Evolutionary conservation across 2,329 filamentous ascomycete genomes (phyloP).

Genomic region (Penicillium sp.): DNA sequence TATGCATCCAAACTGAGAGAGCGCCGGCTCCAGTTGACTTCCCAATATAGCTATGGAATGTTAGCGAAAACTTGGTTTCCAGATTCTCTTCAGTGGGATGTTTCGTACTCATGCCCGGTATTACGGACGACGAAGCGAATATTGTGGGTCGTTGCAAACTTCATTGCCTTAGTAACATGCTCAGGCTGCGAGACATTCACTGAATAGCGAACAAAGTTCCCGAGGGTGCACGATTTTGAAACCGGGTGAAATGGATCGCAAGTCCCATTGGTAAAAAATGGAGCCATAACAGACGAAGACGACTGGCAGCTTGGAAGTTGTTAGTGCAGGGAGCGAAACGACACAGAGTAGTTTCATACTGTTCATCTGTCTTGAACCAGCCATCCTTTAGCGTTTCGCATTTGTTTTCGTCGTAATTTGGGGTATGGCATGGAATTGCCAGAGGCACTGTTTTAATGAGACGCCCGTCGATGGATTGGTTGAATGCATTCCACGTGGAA

Average conservation of each 20-base stretch:
- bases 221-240: constrained; percentile 25
- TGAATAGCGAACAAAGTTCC: constrained; percentile 30
- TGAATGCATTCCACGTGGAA: constrained; percentile 5
- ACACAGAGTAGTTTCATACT: constrained; percentile 32
- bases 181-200: constrained; percentile 31
- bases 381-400: constrained; percentile 42
- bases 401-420: constrained; percentile 44
- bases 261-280: constrained; percentile 32
- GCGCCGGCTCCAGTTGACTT: constrained; percentile 59
- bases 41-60: constrained; percentile 22
- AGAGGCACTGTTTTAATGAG: constrained; percentile 10
- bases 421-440: constrained; percentile 25
- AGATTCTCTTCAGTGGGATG: neutral
- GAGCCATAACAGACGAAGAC: constrained; percentile 40
- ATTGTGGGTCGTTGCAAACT: constrained; percentile 48
- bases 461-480: constrained; percentile 5
- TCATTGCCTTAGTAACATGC: constrained; percentile 23
- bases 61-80: neutral
- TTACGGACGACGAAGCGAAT: constrained; percentile 50
- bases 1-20: constrained; percentile 29
- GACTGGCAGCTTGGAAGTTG: constrained; percentile 56
- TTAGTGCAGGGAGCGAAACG: neutral
- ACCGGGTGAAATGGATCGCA: constrained; percentile 43
- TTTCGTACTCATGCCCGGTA: constrained; percentile 44
- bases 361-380: constrained; percentile 48